Evolutionary conservation across 495 filamentous ascomycete species (phyloP).

Genomic region (Penicillium coprophilum): DNA sequence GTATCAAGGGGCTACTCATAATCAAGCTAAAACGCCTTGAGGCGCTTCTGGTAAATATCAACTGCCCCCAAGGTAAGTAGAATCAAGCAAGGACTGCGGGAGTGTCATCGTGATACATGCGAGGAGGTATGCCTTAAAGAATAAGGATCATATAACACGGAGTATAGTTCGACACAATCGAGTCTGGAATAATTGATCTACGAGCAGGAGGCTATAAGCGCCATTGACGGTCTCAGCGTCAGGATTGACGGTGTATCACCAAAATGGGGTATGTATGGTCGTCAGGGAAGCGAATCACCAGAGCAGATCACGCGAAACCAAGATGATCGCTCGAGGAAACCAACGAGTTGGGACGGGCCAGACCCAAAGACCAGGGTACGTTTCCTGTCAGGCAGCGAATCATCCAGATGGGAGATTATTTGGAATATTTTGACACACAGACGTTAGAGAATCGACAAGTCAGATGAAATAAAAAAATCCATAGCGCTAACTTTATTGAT

Average conservation of each 20-base stretch:
- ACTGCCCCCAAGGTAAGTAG: conserved; percentile 27
- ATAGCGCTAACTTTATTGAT: conserved; percentile 3
- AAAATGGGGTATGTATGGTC: background rate
- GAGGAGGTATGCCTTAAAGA: conserved; percentile 26
- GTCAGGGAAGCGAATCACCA: conserved; percentile 9
- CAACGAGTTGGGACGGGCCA: conserved; percentile 38
- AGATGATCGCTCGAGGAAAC: conserved; percentile 37
- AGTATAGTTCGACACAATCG: background rate
- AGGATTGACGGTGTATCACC: background rate
- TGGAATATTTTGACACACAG: conserved; percentile 28
- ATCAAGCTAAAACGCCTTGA: conserved; percentile 15
- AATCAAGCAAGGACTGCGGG: conserved; percentile 43
- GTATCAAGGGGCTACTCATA: conserved; percentile 22
- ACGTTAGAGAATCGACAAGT: conserved; percentile 26
- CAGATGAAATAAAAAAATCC: conserved; percentile 9
- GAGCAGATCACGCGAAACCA: conserved; percentile 12
- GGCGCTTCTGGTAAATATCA: conserved; percentile 9
- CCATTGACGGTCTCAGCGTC: background rate
- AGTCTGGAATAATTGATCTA: background rate
- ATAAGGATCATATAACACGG: too few species aligned
- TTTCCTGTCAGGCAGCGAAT: conserved; percentile 39
- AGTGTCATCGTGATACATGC: conserved; percentile 29
- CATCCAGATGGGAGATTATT: conserved; percentile 18
- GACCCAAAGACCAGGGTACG: conserved; percentile 40
- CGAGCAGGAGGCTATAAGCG: background rate